Conservation (phyloP, 2,329 filamentous ascomycete genomes). For the Calonectria ilicicola region DNA sequence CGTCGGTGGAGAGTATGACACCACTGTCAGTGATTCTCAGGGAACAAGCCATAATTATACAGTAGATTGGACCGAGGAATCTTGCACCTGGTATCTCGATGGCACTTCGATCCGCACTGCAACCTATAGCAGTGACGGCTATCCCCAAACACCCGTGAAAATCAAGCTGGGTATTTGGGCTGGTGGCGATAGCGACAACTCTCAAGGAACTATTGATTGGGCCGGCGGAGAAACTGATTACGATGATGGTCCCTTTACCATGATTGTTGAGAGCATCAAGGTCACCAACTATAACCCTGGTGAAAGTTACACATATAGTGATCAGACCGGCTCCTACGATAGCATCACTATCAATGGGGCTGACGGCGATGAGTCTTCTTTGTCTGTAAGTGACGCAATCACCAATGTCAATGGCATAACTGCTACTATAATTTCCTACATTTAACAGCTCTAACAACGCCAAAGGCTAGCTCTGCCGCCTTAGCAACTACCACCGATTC, state of each 20-base stretch:
- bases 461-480: not conserved
- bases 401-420: not conserved
- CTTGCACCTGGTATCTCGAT: conserved; percentile 74
- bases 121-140: conserved; percentile 64
- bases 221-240: conserved; percentile 70
- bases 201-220: conserved; percentile 77
- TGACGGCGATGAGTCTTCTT: not conserved
- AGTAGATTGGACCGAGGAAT: conserved; percentile 74
- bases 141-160: conserved; percentile 79
- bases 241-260: conserved; percentile 60
- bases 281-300: conserved; percentile 64
- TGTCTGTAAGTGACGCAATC: not conserved
- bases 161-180: conserved; percentile 77
- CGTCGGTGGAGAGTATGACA: conserved; percentile 75
- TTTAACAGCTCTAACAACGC: not conserved
- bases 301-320: conserved; percentile 58
- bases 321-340: conserved; percentile 59
- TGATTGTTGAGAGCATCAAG: conserved; percentile 65
- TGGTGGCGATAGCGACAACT: conserved; percentile 66
- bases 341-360: conserved; percentile 59
- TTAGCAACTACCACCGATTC: too few relatives aligned
- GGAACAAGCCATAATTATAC: conserved; percentile 73
- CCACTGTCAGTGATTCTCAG: conserved; percentile 64
- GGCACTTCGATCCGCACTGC: conserved; percentile 70
- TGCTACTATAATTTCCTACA: not conserved